These are phyloP conservation scores for Wickerhamomyces chambardii DNA, from an alignment of 805 yeast species.

Conservation along the genomic window DNA sequence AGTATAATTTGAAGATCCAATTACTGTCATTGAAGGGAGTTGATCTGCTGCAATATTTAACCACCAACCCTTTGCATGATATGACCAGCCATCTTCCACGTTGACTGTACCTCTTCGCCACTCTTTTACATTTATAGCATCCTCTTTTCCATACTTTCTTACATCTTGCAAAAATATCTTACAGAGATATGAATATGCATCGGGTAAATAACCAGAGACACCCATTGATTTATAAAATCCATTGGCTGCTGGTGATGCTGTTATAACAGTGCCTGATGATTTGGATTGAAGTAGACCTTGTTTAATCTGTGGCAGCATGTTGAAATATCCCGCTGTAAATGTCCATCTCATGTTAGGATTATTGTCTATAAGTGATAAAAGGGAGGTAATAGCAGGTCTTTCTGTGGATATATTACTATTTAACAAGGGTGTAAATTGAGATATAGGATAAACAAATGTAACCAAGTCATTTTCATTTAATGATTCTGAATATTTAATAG, in stretches of 20 bases:
- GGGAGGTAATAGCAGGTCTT: constrained; percentile 53
- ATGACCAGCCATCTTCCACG: constrained; percentile 85
- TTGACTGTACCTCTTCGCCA: constrained; percentile 88
- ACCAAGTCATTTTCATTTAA: constrained; percentile 23
- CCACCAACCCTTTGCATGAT: constrained; percentile 98
- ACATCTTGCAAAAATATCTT: constrained; percentile 54
- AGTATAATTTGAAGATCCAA: constrained; percentile 94
- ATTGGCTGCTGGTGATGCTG: constrained; percentile 92
- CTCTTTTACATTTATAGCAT: constrained; percentile 51
- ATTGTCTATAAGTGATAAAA: constrained; percentile 46
- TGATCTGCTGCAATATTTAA: constrained; percentile 45
- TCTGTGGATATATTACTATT: constrained; percentile 72
- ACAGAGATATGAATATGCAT: constrained; percentile 76
- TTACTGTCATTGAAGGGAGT: constrained; percentile 62
- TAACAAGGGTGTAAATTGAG: constrained; percentile 83
- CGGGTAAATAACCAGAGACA: constrained; percentile 72
- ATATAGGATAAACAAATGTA: constrained; percentile 81
- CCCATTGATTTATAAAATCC: constrained; percentile 87
- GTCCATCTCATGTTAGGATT: constrained; percentile 60
- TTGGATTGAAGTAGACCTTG: constrained; percentile 44
- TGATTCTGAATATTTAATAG: constrained; percentile 17
- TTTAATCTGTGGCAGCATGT: constrained; percentile 72
- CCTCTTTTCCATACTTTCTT: constrained; percentile 27
- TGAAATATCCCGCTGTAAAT: constrained; percentile 95
- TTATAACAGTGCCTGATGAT: constrained; percentile 64